phyloP scores from a whole-genome alignment of 441 rosid genomes.

The Euphorbia corollata region DNA sequence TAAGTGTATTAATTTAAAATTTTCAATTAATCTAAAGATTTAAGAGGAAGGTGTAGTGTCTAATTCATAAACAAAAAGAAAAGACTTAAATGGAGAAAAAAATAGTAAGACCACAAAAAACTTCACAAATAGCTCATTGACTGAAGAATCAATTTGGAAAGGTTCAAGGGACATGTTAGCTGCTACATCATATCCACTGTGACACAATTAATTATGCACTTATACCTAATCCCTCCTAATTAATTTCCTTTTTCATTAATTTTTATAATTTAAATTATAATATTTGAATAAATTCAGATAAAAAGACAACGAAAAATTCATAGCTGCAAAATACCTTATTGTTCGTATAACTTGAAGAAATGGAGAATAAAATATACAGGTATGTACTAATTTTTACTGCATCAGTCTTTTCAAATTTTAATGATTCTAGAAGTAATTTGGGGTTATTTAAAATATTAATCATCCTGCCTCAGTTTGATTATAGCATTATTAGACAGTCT shows the following conservation, averaged over 20 bases:
- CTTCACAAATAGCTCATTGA: slow-evolving; percentile 18
- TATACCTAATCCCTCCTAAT: slow-evolving; percentile 12
- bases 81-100: background rate
- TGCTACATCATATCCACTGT: slow-evolving; percentile 31
- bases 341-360: too few relatives aligned
- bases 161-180: slow-evolving; percentile 23
- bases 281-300: background rate
- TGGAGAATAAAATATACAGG: too few relatives aligned
- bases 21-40: background rate
- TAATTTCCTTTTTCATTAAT: background rate
- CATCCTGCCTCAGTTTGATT: background rate
- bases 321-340: too few relatives aligned
- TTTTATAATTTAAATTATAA: background rate
- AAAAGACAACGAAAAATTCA: background rate
- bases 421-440: too few relatives aligned
- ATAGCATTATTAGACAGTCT: background rate
- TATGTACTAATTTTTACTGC: too few relatives aligned
- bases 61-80: slow-evolving; percentile 7
- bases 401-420: too few relatives aligned
- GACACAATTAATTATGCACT: slow-evolving; percentile 24
- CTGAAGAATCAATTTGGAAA: background rate
- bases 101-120: background rate
- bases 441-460: too few relatives aligned
- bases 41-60: slow-evolving; percentile 14
- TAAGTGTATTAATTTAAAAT: background rate